These are phyloP conservation scores for Mycena haematopus DNA, from an alignment of 768 basidiomycete genomes.

Conservation along the genomic window DNA sequence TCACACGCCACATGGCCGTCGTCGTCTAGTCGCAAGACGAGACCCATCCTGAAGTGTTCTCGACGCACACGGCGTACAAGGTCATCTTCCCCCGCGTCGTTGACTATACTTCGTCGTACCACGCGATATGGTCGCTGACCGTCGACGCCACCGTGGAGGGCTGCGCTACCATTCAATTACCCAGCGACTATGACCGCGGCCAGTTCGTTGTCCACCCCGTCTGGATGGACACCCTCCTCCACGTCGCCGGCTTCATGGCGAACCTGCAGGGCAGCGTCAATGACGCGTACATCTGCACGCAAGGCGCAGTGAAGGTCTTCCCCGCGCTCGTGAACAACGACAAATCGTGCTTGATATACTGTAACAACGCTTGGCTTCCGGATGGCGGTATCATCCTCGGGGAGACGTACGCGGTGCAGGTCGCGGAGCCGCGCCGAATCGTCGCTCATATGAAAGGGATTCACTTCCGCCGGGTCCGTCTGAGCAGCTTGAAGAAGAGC, in stretches of 20 bases:
- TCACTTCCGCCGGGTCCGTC: slow-evolving; percentile 62
- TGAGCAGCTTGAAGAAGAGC: slow-evolving; percentile 55
- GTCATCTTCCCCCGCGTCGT: slow-evolving; percentile 77
- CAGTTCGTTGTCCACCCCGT: slow-evolving; percentile 56
- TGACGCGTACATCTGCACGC: too few species aligned
- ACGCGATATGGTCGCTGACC: slow-evolving; percentile 59
- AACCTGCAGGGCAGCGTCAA: slow-evolving; percentile 64
- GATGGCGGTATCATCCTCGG: slow-evolving; percentile 54
- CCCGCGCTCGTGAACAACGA: slow-evolving; percentile 47
- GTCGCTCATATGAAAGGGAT: slow-evolving; percentile 67
- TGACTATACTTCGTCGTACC: slow-evolving; percentile 63
- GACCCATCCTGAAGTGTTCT: slow-evolving; percentile 55
- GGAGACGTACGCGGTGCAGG: slow-evolving; percentile 58
- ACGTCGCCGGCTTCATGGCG: slow-evolving; percentile 72
- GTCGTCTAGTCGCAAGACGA: slow-evolving; percentile 35
- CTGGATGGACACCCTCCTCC: slow-evolving; percentile 72
- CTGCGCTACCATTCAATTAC: too few species aligned
- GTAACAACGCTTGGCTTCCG: slow-evolving; percentile 52
- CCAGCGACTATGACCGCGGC: slow-evolving; percentile 37
- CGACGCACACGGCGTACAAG: slow-evolving; percentile 63
- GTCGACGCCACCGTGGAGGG: slow-evolving; percentile 57
- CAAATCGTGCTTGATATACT: too few species aligned
- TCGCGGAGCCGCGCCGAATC: slow-evolving; percentile 43
- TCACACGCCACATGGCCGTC: slow-evolving; percentile 41
- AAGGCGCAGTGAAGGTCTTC: slow-evolving; percentile 58